Evolutionary conservation across 495 filamentous ascomycete species (phyloP).

Genomic region (Jackrogersella minutella): DNA sequence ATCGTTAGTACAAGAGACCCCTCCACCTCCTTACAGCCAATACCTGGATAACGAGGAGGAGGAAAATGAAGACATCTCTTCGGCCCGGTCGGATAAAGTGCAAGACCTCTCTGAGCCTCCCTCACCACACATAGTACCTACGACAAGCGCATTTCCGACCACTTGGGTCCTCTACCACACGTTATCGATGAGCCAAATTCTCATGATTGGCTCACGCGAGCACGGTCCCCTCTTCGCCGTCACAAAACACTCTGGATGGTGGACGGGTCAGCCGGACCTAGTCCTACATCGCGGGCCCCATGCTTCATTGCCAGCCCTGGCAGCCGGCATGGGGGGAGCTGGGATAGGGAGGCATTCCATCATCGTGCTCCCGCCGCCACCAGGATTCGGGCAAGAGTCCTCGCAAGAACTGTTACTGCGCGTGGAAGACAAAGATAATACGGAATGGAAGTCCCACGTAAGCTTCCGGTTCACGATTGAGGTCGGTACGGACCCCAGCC

Average conservation of each 20-base stretch:
- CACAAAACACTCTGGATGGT: conserved; percentile 22
- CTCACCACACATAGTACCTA: not conserved
- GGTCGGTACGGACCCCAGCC: not conserved
- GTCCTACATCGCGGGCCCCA: conserved; percentile 30
- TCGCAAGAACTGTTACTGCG: conserved; percentile 13
- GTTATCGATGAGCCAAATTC: not conserved
- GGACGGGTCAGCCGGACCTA: conserved; percentile 24
- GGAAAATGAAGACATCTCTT: not conserved
- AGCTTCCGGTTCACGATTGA: conserved; percentile 37
- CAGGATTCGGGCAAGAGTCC: conserved; percentile 6
- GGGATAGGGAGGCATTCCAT: conserved; percentile 13
- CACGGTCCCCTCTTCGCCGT: conserved; percentile 29
- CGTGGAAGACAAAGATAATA: not conserved
- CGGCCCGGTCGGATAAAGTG: not conserved
- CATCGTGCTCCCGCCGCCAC: conserved; percentile 31
- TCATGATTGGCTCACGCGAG: conserved; percentile 24
- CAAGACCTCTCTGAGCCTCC: not conserved
- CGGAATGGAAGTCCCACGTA: not conserved
- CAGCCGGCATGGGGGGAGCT: conserved; percentile 17
- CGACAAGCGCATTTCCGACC: conserved; percentile 12
- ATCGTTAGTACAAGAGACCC: not conserved
- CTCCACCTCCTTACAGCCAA: conserved; percentile 17
- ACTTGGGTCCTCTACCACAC: conserved; percentile 32
- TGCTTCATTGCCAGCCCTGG: conserved; percentile 26
- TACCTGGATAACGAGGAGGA: not conserved